These are phyloP conservation scores for Solanum megistacrolobum DNA, from an alignment of 257 asterid genomes.

Conservation along the genomic window DNA sequence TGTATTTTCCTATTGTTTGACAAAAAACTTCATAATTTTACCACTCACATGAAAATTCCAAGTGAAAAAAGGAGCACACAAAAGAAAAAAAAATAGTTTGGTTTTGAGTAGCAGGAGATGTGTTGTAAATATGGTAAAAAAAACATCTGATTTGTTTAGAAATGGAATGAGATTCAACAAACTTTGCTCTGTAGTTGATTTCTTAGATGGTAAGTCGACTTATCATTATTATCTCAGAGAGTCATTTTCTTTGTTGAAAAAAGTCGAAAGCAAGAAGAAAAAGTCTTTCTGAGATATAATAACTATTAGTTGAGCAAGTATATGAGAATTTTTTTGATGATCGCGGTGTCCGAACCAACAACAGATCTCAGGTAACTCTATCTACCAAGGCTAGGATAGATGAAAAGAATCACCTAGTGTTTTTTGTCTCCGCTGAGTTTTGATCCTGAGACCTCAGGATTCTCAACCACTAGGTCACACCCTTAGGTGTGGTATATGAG, in stretches of 20 bases:
- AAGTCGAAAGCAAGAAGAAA: neutral
- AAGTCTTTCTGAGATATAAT: neutral
- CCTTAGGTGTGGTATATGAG: neutral
- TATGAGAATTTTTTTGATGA: neutral
- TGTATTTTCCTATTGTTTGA: neutral
- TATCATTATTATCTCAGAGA: too few relatives aligned
- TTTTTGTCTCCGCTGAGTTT: neutral
- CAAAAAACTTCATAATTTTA: neutral
- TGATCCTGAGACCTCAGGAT: neutral
- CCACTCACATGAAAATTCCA: neutral
- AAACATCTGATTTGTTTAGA: neutral
- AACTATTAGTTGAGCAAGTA: too few relatives aligned
- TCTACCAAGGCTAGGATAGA: too few relatives aligned
- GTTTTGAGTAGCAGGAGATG: neutral
- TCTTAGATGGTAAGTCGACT: neutral
- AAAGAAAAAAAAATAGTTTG: neutral
- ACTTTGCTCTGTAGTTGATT: neutral
- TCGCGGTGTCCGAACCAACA: fast-evolving
- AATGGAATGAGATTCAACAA: neutral
- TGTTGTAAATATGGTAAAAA: neutral
- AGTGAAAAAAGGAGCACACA: neutral
- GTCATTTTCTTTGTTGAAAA: neutral
- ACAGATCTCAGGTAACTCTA: neutral
- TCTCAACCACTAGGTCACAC: neutral
- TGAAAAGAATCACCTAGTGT: neutral